phyloP scores from a whole-genome alignment of 2,329 filamentous ascomycete genomes.

The Dactylellina parvicollis region DNA sequence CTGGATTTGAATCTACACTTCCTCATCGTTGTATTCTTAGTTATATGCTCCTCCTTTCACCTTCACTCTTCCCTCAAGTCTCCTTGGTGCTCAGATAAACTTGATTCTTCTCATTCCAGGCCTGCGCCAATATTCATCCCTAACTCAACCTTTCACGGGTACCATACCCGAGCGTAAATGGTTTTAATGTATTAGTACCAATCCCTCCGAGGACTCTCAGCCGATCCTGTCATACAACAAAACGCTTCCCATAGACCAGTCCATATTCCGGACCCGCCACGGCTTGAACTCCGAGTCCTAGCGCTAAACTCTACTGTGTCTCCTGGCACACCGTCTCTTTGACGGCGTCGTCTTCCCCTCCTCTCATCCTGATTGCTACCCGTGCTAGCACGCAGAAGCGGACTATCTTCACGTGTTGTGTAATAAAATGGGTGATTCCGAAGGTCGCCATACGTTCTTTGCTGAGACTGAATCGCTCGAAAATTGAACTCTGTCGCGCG shows the following conservation, averaged over 20 bases:
- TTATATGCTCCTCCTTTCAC: too few relatives aligned
- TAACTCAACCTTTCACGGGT: neutral
- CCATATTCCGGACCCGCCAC: conserved; percentile 22
- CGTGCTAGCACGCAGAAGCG: conserved; percentile 16
- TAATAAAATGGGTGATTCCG: conserved; percentile 47
- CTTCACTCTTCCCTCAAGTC: too few relatives aligned
- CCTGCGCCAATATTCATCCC: too few relatives aligned
- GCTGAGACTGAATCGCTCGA: conserved; percentile 44
- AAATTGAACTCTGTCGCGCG: conserved; percentile 51
- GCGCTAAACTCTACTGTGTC: neutral
- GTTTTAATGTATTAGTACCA: conserved; percentile 2
- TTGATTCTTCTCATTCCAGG: too few relatives aligned
- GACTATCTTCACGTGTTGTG: conserved; percentile 27
- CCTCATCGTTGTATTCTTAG: too few relatives aligned
- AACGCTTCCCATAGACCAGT: conserved; percentile 21
- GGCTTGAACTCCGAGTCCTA: neutral
- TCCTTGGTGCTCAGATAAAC: too few relatives aligned
- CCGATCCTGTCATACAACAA: conserved; percentile 23
- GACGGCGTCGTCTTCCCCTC: conserved; percentile 16
- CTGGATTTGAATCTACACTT: too few relatives aligned
- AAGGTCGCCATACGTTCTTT: conserved; percentile 39
- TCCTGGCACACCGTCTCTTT: neutral
- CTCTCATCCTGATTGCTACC: conserved; percentile 1
- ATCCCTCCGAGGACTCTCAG: neutral
- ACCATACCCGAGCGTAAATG: neutral